phyloP scores from a whole-genome alignment of 371 early-diverging fungal genomes.

The Apophysomyces trapeziformis region DNA sequence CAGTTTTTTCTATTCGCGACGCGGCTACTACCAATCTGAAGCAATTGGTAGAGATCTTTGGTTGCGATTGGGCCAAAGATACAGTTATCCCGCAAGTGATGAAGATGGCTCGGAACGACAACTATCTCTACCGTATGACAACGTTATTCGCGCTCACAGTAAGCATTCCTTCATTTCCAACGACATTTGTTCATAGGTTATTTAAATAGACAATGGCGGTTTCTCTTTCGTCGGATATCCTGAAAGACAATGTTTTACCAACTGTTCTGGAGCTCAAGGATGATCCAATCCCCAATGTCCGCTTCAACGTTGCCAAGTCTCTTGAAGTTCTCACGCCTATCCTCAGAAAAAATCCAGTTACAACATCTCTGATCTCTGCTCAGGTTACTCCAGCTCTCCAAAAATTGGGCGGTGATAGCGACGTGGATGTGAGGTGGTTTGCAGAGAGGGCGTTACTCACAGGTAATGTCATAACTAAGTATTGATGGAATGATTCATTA shows the following conservation, averaged over 20 bases:
- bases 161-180: constrained; percentile 23
- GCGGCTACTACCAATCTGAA: constrained; percentile 93
- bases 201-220: constrained; percentile 80
- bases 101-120: constrained; percentile 84
- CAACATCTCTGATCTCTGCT: constrained; percentile 61
- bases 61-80: constrained; percentile 96
- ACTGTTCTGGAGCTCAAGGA: constrained; percentile 79
- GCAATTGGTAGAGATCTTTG: constrained; percentile 95
- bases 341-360: constrained; percentile 66
- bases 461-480: constrained; percentile 30
- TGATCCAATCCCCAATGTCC: constrained; percentile 98
- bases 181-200: neutral
- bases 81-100: constrained; percentile 94
- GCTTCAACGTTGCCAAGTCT: constrained; percentile 98
- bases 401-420: constrained; percentile 84
- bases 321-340: constrained; percentile 86
- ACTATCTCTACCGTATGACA: constrained; percentile 97
- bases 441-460: constrained; percentile 78
- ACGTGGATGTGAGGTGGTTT: constrained; percentile 94
- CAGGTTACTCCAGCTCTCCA: constrained; percentile 80
- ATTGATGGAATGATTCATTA: neutral
- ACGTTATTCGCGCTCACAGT: constrained; percentile 95
- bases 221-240: constrained; percentile 86
- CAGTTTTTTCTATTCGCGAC: constrained; percentile 96
- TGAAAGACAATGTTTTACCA: constrained; percentile 88